Evolutionary conservation across 345 rosid species (phyloP), one percentile per base, ranked within the genome.

Genomic region (Anacardium occidentale): DNA sequence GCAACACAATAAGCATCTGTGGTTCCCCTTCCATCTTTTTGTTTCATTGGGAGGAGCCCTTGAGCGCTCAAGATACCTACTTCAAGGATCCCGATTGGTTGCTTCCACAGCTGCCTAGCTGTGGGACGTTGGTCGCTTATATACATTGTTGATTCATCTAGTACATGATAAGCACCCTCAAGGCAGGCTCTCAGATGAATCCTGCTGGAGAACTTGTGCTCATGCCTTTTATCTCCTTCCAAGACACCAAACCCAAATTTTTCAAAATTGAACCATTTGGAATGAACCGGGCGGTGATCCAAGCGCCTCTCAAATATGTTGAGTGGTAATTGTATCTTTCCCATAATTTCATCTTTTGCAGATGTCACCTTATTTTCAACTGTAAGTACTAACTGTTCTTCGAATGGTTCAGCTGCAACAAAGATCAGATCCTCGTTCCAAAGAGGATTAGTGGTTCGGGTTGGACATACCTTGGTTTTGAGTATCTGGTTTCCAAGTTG

Each of bases 331-430:
- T 60, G 83, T 66, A 87, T 29, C 81, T 80, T 88, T 70, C 98
- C 98, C 79, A 91, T 71, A 15, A 82, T 78, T 75, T 91, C 96
- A 76, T 91, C 98, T 83, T 89, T 93, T 24, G 88, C 74, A 11
- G 91, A 48, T 32, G 76, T 66, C 15, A 85, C 83, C 66, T 84
- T 82, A 69, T 88, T 89, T 78, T 91, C 96, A 2, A 91, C 89
- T 3, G 90, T 88, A 26, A 90, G 77, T 60, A 75, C 81, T 75
- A 93, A 73, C 74, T 87, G 82, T 68, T 91, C 98, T 55, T 91
- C 98, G 53, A 93, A 93, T 10, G 98, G 98, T 81, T 93, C 98
- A 10, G 98, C 98, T 45, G 86, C 98, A 22, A 93, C 98, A 64
- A 91, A 93, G 17, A 93, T 79, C 79, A 93, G 84, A 77, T 93